A percentile compares a stretch with the other conserved stretches of the same genome.
These are phyloP conservation scores for Stephanodiscus minutulus DNA, from an alignment of 108 stramenopile species.

Conservation along the genomic window DNA sequence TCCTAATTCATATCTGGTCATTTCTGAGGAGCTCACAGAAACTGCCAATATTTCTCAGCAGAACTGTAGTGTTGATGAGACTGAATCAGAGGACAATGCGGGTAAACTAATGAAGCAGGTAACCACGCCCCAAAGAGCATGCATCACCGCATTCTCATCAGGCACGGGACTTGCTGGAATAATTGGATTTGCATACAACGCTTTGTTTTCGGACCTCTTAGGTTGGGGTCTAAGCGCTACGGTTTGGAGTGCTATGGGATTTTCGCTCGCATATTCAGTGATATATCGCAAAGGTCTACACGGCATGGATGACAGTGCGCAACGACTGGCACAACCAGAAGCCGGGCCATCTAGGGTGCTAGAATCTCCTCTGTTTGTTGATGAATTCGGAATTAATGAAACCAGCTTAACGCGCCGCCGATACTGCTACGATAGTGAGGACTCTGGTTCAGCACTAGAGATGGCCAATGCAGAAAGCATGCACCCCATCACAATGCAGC, in stretches of 20 bases:
- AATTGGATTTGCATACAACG: slow-evolving; percentile 72
- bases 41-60: neutral
- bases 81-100: slow-evolving; percentile 3
- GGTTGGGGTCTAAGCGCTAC: slow-evolving; percentile 22
- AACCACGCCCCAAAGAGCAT: slow-evolving; percentile 11
- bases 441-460: slow-evolving; percentile 12
- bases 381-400: neutral
- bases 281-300: slow-evolving; percentile 25
- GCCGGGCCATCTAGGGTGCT: neutral
- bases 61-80: neutral
- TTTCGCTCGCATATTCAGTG: slow-evolving; percentile 13
- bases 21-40: slow-evolving; percentile 1
- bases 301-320: slow-evolving; percentile 1
- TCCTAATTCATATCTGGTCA: slow-evolving; percentile 2
- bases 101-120: slow-evolving; percentile 10
- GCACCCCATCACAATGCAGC: slow-evolving; percentile 9
- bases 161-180: slow-evolving; percentile 86
- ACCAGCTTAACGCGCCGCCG: neutral
- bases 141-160: slow-evolving; percentile 73
- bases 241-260: slow-evolving; percentile 37
- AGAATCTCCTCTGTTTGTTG: neutral
- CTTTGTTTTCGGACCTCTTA: slow-evolving; percentile 29
- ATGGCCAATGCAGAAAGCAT: slow-evolving; percentile 19
- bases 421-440: neutral
- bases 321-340: neutral